Evolutionary conservation across 805 yeast genomes (phyloP).

Genomic region (Myxozyma neotropica): DNA sequence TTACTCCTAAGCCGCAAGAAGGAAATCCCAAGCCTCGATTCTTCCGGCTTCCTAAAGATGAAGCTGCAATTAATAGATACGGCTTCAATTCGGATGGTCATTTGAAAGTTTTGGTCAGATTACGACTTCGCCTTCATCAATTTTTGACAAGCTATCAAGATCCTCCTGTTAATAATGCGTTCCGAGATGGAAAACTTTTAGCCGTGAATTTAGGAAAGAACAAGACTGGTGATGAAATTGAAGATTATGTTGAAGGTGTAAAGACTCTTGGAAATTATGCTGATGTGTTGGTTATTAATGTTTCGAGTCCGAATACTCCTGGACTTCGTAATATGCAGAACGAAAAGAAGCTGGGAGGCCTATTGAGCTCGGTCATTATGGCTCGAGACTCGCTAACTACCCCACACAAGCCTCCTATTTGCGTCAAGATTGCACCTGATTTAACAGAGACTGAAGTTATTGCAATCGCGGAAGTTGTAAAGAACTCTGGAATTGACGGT

Average conservation of each 20-base stretch:
- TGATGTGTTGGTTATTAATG: conserved; percentile 86
- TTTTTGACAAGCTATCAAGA: conserved; percentile 27
- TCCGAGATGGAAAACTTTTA: conserved; percentile 64
- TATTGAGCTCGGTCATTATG: conserved; percentile 61
- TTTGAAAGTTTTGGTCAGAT: conserved; percentile 65
- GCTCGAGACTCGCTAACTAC: conserved; percentile 60
- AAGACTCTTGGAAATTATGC: conserved; percentile 78
- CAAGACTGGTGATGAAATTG: conserved; percentile 85
- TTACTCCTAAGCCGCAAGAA: conserved; percentile 90
- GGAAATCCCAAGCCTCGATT: conserved; percentile 95
- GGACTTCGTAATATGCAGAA: conserved; percentile 86
- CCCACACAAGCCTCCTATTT: conserved; percentile 66
- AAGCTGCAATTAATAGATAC: conserved; percentile 90
- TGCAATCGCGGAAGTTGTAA: conserved; percentile 81
- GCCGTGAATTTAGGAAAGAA: conserved; percentile 91
- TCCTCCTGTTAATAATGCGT: conserved; percentile 46
- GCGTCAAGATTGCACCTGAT: conserved; percentile 95
- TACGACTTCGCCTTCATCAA: conserved; percentile 59
- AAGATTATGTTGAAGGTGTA: conserved; percentile 85
- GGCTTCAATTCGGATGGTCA: conserved; percentile 95
- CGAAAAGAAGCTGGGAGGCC: conserved; percentile 67
- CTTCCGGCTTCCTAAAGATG: conserved; percentile 80
- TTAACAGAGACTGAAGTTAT: conserved; percentile 76
- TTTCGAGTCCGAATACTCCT: conserved; percentile 95
- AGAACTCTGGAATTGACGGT: conserved; percentile 79